These are phyloP conservation scores for Eimeria acervulina DNA, from an alignment of 169 alveolate genomes.

Conservation along the genomic window DNA sequence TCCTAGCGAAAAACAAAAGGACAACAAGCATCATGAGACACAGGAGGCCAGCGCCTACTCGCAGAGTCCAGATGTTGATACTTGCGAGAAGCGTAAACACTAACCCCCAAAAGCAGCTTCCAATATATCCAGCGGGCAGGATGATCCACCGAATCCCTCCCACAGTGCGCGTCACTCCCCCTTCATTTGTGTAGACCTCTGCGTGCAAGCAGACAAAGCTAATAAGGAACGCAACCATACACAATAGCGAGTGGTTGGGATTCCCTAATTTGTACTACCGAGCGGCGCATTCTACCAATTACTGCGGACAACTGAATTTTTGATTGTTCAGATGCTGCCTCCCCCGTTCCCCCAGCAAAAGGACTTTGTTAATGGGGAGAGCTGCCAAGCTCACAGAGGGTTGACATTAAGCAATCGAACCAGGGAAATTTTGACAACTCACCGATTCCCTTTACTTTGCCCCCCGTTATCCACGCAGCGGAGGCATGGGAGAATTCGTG, in stretches of 20 bases:
- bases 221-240: neutral
- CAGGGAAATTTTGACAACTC: neutral
- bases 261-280: neutral
- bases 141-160: conserved; percentile 87
- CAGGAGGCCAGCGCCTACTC: conserved; percentile 85
- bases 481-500: conserved; percentile 90
- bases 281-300: neutral
- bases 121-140: conserved; percentile 89
- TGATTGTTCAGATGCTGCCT: neutral
- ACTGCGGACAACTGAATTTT: neutral
- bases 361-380: neutral
- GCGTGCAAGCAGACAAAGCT: conserved; percentile 24
- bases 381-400: neutral
- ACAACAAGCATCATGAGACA: conserved; percentile 86
- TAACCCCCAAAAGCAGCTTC: conserved; percentile 89
- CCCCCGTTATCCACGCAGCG: conserved; percentile 90
- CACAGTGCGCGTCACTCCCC: conserved; percentile 88
- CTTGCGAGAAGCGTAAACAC: conserved; percentile 87
- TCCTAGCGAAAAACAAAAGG: conserved; percentile 85
- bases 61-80: conserved; percentile 86
- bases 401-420: neutral
- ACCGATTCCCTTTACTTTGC: conserved; percentile 89
- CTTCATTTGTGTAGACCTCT: conserved; percentile 88
- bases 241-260: neutral
- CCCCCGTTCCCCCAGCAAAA: neutral